Evolutionary conservation across 106 monocot species (phyloP).

Genomic region (Dendrobium officinale): DNA sequence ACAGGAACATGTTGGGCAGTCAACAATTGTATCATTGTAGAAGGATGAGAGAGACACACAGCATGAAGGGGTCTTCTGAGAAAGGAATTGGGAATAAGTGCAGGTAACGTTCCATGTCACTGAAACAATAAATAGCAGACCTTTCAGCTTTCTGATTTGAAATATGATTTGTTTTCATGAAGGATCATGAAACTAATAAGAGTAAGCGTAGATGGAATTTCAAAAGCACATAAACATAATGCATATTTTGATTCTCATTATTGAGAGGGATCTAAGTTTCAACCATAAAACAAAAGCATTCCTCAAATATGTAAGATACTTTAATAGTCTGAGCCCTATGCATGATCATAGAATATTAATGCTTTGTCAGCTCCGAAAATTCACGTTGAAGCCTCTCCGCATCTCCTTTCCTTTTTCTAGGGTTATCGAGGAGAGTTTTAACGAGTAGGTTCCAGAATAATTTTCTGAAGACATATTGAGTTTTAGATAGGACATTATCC

Average conservation of each 20-base stretch:
- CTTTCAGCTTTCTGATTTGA: background rate
- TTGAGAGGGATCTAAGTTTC: background rate
- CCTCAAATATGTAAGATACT: background rate
- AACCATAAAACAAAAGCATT: background rate
- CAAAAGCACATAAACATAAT: background rate
- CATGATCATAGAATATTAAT: background rate
- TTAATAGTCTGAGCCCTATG: background rate
- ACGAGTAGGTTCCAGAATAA: too few species aligned
- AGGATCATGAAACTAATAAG: background rate
- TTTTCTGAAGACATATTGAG: too few species aligned
- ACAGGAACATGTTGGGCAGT: constrained; percentile 78
- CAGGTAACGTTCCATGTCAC: constrained; percentile 97
- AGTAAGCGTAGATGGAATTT: background rate
- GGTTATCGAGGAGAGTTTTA: too few species aligned
- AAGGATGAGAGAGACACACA: constrained; percentile 93
- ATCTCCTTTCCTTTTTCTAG: too few species aligned
- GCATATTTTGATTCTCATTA: background rate
- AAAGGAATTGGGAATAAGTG: constrained; percentile 75
- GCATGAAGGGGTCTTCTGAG: constrained; percentile 74
- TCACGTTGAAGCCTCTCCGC: too few species aligned
- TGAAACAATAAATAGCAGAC: constrained; percentile 21
- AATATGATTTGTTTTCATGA: background rate
- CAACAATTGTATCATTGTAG: constrained; percentile 76
- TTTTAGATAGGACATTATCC: too few species aligned
- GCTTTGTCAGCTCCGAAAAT: too few species aligned